Conservation (phyloP, 768 basidiomycete genomes). For the Suillus hirtellus region DNA sequence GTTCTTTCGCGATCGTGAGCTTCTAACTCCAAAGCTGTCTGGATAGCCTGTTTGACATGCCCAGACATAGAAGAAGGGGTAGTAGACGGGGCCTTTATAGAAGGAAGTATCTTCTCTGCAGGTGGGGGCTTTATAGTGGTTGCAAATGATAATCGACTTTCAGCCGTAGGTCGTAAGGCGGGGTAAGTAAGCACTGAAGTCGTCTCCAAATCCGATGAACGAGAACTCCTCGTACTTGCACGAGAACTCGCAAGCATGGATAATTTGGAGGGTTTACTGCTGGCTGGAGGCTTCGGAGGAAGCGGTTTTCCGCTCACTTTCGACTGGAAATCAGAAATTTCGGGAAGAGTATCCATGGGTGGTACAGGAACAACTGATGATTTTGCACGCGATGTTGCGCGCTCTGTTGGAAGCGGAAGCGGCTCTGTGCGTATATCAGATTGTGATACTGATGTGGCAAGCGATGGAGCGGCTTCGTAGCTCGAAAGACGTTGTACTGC, state of each 20-base stretch:
- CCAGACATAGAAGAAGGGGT: constrained; percentile 55
- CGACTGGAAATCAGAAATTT: constrained; percentile 54
- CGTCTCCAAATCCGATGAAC: constrained; percentile 52
- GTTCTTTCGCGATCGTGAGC: constrained; percentile 40
- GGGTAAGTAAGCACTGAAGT: constrained; percentile 76
- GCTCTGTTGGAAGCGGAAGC: constrained; percentile 24
- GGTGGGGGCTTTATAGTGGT: constrained; percentile 19
- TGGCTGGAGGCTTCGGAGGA: constrained; percentile 22
- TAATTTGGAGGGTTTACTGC: constrained; percentile 61
- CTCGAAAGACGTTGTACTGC: constrained; percentile 62
- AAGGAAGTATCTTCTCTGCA: constrained; percentile 28
- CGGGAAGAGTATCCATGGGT: constrained; percentile 50
- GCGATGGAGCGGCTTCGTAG: constrained; percentile 58
- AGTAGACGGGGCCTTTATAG: constrained; percentile 27
- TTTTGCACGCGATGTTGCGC: constrained; percentile 39
- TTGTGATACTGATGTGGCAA: constrained; percentile 44
- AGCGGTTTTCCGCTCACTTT: constrained; percentile 41
- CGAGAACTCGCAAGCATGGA: constrained; percentile 68
- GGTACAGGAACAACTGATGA: constrained; percentile 46
- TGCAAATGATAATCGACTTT: constrained; percentile 43
- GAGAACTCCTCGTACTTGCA: constrained; percentile 54
- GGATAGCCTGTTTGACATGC: constrained; percentile 64
- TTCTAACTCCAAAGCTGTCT: constrained; percentile 66
- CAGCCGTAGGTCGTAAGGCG: constrained; percentile 62
- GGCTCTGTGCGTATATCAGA: constrained; percentile 20